Evolutionary conservation across 1,139 yeast species (phyloP), one percentile per base, ranked within the genome.

Genomic region (Arxiozyma slooffiae): DNA sequence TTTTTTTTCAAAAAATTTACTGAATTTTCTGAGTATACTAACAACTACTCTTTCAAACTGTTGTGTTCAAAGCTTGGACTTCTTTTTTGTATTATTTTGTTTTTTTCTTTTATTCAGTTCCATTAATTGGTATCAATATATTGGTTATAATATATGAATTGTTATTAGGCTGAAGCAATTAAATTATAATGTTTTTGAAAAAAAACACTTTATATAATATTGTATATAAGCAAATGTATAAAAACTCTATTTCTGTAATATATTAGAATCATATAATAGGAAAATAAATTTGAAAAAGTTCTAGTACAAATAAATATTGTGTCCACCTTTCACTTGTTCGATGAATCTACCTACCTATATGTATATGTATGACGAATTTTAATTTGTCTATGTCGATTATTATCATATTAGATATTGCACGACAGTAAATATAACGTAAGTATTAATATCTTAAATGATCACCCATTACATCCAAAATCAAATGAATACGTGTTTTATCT

Each of bases 121-220:
- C 94, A 20, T 72, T 86, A 58, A 85, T 86, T 51, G 79, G 78
- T 20, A 73, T 84, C 46, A 86, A 86, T 63, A 69, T 81, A 8
- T 54, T 81, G 43, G 85, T 86, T 41, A 84, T 86, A 51, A 56
- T 81, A 24, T 86, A 86, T 70, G 92, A 85, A 66, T 67, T 86
- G 59, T 66, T 85, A n/a, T 70, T 85, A 56, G 95, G 95, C 42
- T 53, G 44, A 48, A 9, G 17, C 5, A 16, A 30, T 30, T 23
- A 18, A 24, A 24, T 24, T 26, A 46, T 38, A 38, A 17, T 23
- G 14, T 26, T 46, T 23, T 17, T 38, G 18, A 20, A n/a, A 34
- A 21, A 21, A n/a, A 24, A n/a, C 20, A 2, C 36, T 23, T 20
- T 11, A 40, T 22, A 22, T 22, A 20, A 30, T 11, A 14, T 14